Conservation (phyloP, 2,329 filamentous ascomycete species). For the Monilinia aucupariae region DNA sequence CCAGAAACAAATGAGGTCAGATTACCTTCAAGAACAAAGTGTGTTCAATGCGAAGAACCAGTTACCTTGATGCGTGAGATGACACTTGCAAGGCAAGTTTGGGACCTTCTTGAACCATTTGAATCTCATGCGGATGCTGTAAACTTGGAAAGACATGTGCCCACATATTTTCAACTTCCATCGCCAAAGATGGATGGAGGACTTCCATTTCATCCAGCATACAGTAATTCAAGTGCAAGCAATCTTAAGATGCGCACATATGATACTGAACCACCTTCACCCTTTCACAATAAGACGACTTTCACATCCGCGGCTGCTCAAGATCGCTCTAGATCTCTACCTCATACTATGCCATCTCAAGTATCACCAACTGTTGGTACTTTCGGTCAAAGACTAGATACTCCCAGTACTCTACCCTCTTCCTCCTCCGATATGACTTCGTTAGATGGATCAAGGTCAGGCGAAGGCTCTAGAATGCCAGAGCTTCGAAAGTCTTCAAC, state of each 20-base stretch:
- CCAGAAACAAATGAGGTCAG: conserved; percentile 23
- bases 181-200: conserved; percentile 33
- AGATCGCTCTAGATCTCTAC: conserved; percentile 21
- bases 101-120: conserved; percentile 37
- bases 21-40: conserved; percentile 34
- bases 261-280: conserved; percentile 18
- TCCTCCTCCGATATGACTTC: conserved; percentile 21
- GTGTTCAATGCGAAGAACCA: conserved; percentile 34
- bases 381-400: conserved; percentile 19
- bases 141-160: conserved; percentile 38
- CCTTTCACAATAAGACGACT: conserved; percentile 16
- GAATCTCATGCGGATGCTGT: conserved; percentile 38
- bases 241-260: conserved; percentile 15
- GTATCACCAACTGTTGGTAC: conserved; percentile 20
- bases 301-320: conserved; percentile 18
- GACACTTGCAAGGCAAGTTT: conserved; percentile 35
- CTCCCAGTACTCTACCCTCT: conserved; percentile 20
- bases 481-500: conserved; percentile 10
- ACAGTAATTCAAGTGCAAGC: conserved; percentile 17
- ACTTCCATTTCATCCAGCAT: conserved; percentile 22
- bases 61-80: conserved; percentile 38
- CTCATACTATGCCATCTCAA: conserved; percentile 24
- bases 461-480: conserved; percentile 15
- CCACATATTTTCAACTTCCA: conserved; percentile 35
- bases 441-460: conserved; percentile 19